Evolutionary conservation across 2,329 filamentous ascomycete genomes (phyloP).

Genomic region (Pseudogymnoascus sp.): DNA sequence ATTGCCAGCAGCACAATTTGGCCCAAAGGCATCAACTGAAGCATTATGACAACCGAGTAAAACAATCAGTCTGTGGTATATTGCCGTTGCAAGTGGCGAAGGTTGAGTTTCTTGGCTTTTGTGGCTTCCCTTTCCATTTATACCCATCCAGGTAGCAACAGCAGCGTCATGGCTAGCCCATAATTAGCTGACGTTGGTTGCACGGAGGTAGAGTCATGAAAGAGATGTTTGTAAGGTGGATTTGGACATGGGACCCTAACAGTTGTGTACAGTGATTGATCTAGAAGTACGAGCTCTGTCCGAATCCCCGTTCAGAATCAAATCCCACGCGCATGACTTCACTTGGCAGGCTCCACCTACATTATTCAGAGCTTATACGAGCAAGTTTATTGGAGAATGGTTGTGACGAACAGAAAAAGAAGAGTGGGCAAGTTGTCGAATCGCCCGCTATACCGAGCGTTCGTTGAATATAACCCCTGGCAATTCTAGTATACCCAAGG

Average conservation of each 20-base stretch:
- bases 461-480: not conserved
- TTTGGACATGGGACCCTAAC: slow-evolving; percentile 5
- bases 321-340: not conserved
- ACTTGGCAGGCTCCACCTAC: not conserved
- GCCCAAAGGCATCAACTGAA: not conserved
- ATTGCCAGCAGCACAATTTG: slow-evolving; percentile 1
- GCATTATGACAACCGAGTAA: not conserved
- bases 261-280: not conserved
- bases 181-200: not conserved
- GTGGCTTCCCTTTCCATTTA: not conserved
- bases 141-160: not conserved
- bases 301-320: not conserved
- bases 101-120: not conserved
- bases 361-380: not conserved
- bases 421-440: not conserved
- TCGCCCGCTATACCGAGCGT: not conserved
- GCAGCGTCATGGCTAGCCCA: not conserved
- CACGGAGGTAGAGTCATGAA: not conserved
- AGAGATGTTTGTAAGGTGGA: not conserved
- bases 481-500: not conserved
- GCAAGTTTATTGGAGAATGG: not conserved
- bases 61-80: not conserved
- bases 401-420: not conserved
- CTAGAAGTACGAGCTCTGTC: not conserved
- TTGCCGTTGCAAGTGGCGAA: not conserved